phyloP scores from a whole-genome alignment of 1,139 yeast genomes.

The Debaryomyces subglobosus region DNA sequence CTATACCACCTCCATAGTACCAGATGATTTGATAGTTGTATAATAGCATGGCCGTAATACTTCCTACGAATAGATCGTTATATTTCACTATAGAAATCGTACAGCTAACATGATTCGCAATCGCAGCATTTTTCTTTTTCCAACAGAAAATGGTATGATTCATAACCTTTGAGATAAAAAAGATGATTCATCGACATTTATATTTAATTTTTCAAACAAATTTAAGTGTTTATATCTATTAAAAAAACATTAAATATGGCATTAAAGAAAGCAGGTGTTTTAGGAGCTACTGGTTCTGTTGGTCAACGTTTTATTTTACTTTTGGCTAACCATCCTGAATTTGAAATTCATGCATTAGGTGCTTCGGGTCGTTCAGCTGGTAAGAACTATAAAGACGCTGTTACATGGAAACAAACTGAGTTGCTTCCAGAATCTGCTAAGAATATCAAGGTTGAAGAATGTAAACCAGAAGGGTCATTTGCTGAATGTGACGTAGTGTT shows the following conservation, averaged over 20 bases:
- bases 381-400: constrained; percentile 80
- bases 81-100: neutral
- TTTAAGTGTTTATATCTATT: neutral
- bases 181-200: constrained; percentile 3
- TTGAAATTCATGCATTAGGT: constrained; percentile 82
- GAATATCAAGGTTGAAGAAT: constrained; percentile 69
- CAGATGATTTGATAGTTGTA: too few species aligned
- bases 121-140: constrained; percentile 1
- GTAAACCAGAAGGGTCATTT: constrained; percentile 71
- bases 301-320: constrained; percentile 94
- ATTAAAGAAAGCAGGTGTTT: constrained; percentile 73
- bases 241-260: constrained; percentile 16
- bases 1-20: too few species aligned
- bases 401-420: constrained; percentile 92
- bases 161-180: constrained; percentile 3
- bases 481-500: constrained; percentile 91
- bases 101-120: neutral
- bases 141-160: neutral
- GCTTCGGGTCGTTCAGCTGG: constrained; percentile 97
- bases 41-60: neutral
- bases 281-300: constrained; percentile 97
- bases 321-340: constrained; percentile 85
- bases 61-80: neutral
- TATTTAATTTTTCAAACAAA: neutral
- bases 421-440: constrained; percentile 72